phyloP scores from a whole-genome alignment of 192 early-diverging fungal genomes.

The Fimicolochytrium jonesii region DNA sequence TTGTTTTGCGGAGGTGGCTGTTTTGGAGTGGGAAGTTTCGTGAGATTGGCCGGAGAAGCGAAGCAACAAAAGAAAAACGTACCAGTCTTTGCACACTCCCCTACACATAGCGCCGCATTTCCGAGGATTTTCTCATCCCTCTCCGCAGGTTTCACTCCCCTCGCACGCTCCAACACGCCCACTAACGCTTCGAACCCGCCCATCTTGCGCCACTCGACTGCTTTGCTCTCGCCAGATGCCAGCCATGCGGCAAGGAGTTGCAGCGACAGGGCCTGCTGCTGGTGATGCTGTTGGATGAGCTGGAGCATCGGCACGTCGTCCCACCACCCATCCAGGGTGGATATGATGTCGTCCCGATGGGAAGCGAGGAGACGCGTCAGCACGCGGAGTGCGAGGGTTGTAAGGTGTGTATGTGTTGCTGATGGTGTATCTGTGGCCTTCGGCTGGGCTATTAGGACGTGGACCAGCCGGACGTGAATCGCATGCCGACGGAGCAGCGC shows the following conservation, averaged over 20 bases:
- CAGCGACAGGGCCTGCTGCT: background rate
- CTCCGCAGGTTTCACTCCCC: background rate
- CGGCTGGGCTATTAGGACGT: no score
- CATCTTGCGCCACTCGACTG: conserved; percentile 6
- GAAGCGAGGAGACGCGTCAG: background rate
- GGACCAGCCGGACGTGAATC: no score
- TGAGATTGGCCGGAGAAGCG: no score
- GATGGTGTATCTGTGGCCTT: no score
- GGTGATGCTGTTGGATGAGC: background rate
- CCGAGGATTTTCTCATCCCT: conserved; percentile 4
- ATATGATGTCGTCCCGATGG: background rate
- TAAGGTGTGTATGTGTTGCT: no score
- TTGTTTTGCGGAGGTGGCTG: background rate
- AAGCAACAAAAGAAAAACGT: no score
- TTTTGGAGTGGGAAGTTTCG: no score
- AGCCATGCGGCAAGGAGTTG: conserved; percentile 14
- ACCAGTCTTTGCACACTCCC: conserved; percentile 15
- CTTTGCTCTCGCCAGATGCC: background rate
- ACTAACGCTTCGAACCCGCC: conserved; percentile 12
- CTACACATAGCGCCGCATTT: conserved; percentile 18
- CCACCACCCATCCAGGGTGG: conserved; percentile 26
- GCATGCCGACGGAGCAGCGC: no score
- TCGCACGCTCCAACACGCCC: background rate
- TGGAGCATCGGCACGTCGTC: conserved; percentile 19
- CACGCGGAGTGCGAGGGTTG: background rate